Base-by-base conservation (phyloP, 495 filamentous ascomycete genomes). In the Cudoniella acicularis region DNA sequence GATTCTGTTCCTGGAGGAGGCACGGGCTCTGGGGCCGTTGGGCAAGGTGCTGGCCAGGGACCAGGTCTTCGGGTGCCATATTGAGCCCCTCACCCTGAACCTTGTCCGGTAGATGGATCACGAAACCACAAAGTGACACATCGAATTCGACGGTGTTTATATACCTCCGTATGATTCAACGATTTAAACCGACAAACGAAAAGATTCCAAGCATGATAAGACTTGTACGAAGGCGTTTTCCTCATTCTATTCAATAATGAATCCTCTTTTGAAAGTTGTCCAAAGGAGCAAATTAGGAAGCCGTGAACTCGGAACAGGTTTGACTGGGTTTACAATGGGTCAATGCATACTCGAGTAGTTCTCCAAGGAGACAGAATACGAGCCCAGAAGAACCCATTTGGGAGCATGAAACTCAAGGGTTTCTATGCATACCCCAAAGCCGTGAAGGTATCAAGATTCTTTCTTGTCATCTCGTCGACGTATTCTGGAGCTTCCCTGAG, bases 401-500 rank as follows among this genome's bases (percentile, higher is more conserved):
- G n/a, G n/a, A n/a, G n/a, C n/a, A n/a, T n/a, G n/a, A n/a, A n/a
- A n/a, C n/a, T n/a, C n/a, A n/a, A n/a, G n/a, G n/a, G n/a, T n/a
- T n/a, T n/a, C 30, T 36, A 36, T 6, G 30, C 30, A 36, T 36
- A 36, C 4, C 30, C 30, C 4, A 36, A 13, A 6, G 30, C 30
- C 13, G 30, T 6, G 13, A 36, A 36, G 6, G 13, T 36, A 36
- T 36, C 76, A 18, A 84, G 63, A 60, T 84, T 83, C 56, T 68
- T 70, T 51, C 63, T 62, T 25, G 73, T 79, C 50, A 78, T 79
- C 41, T 74, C 75, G 63, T 83, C 81, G 17, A 82, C 77, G 64
- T 70, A 79, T 10, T 74, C 75, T 40, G 75, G 76, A 10, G 68
- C 74, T 40, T 77, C 71, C 0, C 77, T 72, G 25, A 80, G 64